Percentiles rank a stretch among this genome's conserved stretches.
Conservation (phyloP, 345 rosid species). For the Brassica juncea region DNA sequence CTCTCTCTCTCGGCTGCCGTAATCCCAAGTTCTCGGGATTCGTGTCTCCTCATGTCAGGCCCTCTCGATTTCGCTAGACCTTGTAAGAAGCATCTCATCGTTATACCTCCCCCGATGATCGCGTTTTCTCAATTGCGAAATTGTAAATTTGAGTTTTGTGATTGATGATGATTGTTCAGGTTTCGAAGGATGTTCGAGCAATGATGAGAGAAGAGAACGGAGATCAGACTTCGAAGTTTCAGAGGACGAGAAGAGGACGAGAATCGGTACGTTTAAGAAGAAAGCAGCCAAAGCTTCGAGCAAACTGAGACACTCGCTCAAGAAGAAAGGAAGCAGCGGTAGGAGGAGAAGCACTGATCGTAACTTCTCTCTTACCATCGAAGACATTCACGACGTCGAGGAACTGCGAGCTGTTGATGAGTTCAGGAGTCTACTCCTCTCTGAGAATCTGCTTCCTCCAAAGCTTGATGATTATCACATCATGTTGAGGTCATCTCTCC, state of each 20-base stretch:
- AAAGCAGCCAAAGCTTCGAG: constrained; percentile 81
- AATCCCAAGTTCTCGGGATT: constrained; percentile 25
- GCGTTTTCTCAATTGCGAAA: not conserved
- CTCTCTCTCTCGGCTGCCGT: not conserved
- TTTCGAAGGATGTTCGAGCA: constrained; percentile 64
- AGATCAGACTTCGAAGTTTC: constrained; percentile 78
- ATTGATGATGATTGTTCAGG: constrained; percentile 38
- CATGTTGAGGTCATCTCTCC: constrained; percentile 49
- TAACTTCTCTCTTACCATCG: constrained; percentile 55
- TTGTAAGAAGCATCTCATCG: constrained; percentile 50
- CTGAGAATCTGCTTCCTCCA: constrained; percentile 63
- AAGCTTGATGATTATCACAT: constrained; percentile 76
- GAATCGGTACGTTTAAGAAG: constrained; percentile 76
- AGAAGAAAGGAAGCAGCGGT: constrained; percentile 55
- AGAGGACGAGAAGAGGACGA: constrained; percentile 79
- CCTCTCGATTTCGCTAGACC: constrained; percentile 65
- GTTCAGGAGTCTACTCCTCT: constrained; percentile 57
- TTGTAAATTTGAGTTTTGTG: not conserved
- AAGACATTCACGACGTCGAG: constrained; percentile 71
- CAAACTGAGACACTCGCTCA: constrained; percentile 68
- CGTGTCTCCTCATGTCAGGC: constrained; percentile 55
- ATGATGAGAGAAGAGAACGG: constrained; percentile 68
- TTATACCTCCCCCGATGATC: not conserved
- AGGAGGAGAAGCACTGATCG: constrained; percentile 50
- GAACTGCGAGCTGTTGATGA: constrained; percentile 75